Percentiles rank a stretch among this genome's conserved stretches.
Evolutionary conservation across 2,329 filamentous ascomycete species (phyloP).

Genomic region (Penicillium griseofulvum): DNA sequence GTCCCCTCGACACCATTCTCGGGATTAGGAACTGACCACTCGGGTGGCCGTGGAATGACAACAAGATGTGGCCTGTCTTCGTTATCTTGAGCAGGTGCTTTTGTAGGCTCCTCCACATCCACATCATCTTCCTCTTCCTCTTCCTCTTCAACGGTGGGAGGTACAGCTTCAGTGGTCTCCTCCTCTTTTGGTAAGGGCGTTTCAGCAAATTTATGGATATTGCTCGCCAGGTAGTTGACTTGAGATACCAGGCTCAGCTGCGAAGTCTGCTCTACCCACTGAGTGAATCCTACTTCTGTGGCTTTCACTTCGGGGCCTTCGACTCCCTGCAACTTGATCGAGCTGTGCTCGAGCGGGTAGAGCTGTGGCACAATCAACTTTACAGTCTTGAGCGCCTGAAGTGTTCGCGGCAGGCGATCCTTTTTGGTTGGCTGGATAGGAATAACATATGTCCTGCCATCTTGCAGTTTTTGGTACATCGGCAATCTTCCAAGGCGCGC

Average conservation of each 20-base stretch:
- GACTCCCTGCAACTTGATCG: conserved; percentile 64
- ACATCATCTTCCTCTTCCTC: conserved; percentile 11
- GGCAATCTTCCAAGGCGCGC: conserved; percentile 68
- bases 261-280: conserved; percentile 56
- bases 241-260: conserved; percentile 68
- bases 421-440: conserved; percentile 66
- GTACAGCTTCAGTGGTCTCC: conserved; percentile 8
- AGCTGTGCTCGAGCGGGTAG: conserved; percentile 69
- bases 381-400: conserved; percentile 63
- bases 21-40: conserved; percentile 58
- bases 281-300: conserved; percentile 64
- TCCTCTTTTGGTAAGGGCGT: conserved; percentile 41
- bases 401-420: conserved; percentile 57
- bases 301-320: conserved; percentile 59
- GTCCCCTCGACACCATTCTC: conserved; percentile 38
- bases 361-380: conserved; percentile 67
- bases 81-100: conserved; percentile 13
- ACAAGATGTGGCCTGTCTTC: conserved; percentile 64
- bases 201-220: conserved; percentile 65
- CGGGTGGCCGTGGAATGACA: conserved; percentile 71
- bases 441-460: conserved; percentile 68
- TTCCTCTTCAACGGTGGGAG: background rate
- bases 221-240: conserved; percentile 71
- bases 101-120: conserved; percentile 8
- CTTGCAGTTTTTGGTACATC: conserved; percentile 65